These are phyloP conservation scores for Xylaria telfairii DNA, from an alignment of 495 filamentous ascomycete genomes.

Conservation along the genomic window DNA sequence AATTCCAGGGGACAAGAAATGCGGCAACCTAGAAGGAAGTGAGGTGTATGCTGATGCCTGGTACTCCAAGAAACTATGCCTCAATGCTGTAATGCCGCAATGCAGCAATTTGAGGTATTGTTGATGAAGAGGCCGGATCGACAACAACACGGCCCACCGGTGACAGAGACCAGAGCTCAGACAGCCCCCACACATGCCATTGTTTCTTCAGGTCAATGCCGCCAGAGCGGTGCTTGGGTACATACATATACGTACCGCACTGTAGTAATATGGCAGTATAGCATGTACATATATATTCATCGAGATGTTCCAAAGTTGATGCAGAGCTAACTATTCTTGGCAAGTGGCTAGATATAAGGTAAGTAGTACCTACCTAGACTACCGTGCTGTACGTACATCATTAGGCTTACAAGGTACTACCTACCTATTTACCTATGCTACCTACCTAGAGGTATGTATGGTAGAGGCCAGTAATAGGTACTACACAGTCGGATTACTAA, in stretches of 20 bases:
- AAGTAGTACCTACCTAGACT: neutral
- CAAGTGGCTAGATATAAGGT: neutral
- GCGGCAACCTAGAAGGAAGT: conserved; percentile 13
- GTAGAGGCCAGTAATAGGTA: too few species aligned
- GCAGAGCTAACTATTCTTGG: neutral
- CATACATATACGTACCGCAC: too few species aligned
- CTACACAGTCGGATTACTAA: too few species aligned
- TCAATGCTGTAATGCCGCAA: neutral
- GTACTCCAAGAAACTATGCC: neutral
- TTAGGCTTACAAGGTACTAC: too few species aligned
- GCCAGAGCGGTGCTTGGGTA: neutral
- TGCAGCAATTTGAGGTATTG: too few species aligned
- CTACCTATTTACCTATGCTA: too few species aligned
- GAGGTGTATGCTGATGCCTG: conserved; percentile 16
- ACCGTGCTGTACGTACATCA: neutral
- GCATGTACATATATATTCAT: too few species aligned
- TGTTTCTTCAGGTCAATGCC: neutral
- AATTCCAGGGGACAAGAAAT: neutral
- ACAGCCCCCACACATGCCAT: neutral
- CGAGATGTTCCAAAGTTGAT: too few species aligned
- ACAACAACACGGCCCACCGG: neutral
- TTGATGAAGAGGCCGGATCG: conserved; percentile 5
- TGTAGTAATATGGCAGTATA: too few species aligned
- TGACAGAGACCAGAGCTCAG: neutral
- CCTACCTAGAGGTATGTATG: too few species aligned